Percentiles rank a stretch among this genome's conserved stretches.
These are phyloP conservation scores for Aurantiochytrium sp. DNA, from an alignment of 108 stramenopile genomes.

Conservation along the genomic window DNA sequence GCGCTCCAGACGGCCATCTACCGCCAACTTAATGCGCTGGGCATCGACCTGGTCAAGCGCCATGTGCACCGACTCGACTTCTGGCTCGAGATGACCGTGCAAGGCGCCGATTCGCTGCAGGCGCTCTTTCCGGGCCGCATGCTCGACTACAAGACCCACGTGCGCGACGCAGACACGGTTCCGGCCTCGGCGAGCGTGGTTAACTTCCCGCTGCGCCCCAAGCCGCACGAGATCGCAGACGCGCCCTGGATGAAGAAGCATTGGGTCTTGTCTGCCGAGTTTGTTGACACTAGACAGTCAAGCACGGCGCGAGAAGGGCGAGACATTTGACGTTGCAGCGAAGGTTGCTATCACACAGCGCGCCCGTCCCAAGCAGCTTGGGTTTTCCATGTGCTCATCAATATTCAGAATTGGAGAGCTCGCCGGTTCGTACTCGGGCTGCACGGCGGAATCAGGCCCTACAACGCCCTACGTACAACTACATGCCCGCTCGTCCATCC, in stretches of 20 bases:
- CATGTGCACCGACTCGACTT: conserved; percentile 48
- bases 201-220: conserved; percentile 48
- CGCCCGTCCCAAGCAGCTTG: too few relatives aligned
- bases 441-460: too few relatives aligned
- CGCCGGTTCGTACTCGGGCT: too few relatives aligned
- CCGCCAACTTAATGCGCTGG: conserved; percentile 21
- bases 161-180: background rate
- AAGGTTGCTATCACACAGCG: too few relatives aligned
- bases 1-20: background rate
- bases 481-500: too few relatives aligned
- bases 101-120: conserved; percentile 29
- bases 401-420: too few relatives aligned
- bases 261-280: too few relatives aligned
- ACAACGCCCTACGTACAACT: too few relatives aligned
- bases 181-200: conserved; percentile 35
- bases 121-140: conserved; percentile 36
- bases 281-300: too few relatives aligned
- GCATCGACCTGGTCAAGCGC: conserved; percentile 16
- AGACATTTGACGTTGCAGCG: too few relatives aligned
- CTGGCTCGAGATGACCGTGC: conserved; percentile 49
- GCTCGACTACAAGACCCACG: conserved; percentile 38
- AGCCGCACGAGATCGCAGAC: conserved; percentile 38
- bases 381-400: too few relatives aligned
- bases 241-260: conserved; percentile 28
- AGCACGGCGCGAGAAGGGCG: too few relatives aligned